Evolutionary conservation across 139 green algal species (phyloP).

Genomic region (Asterochloris erici): DNA sequence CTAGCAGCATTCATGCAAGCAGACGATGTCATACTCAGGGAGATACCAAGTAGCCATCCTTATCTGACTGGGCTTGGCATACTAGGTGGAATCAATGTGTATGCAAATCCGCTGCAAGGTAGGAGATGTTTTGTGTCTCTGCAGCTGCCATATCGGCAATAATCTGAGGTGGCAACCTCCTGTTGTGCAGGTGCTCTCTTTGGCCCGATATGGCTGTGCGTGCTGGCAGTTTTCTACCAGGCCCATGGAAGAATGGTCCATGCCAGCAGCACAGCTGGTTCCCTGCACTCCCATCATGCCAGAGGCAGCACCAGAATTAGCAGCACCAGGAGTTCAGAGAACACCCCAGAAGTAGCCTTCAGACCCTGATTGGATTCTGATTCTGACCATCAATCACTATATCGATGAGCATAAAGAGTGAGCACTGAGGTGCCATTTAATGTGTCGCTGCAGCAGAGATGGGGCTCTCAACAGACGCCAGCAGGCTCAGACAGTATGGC

Average conservation of each 20-base stretch:
- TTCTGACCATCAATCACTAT: too few species aligned
- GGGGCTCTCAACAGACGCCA: too few species aligned
- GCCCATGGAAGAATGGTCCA: slow-evolving; percentile 35
- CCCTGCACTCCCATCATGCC: too few species aligned
- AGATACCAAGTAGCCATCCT: slow-evolving; percentile 50
- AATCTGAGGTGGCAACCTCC: not conserved
- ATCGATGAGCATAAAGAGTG: too few species aligned
- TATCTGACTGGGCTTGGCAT: slow-evolving; percentile 50
- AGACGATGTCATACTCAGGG: slow-evolving; percentile 53
- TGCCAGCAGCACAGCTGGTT: too few species aligned
- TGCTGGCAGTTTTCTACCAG: slow-evolving; percentile 49
- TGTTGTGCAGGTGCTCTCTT: slow-evolving; percentile 32
- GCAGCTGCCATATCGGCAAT: not conserved
- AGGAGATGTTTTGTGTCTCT: not conserved
- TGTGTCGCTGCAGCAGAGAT: too few species aligned
- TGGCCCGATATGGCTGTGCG: slow-evolving; percentile 58
- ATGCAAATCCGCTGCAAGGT: slow-evolving; percentile 52
- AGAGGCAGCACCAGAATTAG: too few species aligned
- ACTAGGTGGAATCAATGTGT: slow-evolving; percentile 51
- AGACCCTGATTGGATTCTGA: too few species aligned
- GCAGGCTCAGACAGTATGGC: too few species aligned
- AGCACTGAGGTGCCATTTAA: too few species aligned
- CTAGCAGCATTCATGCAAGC: slow-evolving; percentile 48
- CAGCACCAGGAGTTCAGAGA: too few species aligned
- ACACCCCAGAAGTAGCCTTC: too few species aligned